A percentile compares a stretch with the other conserved stretches of the same genome.
Evolutionary conservation across 495 filamentous ascomycete genomes (phyloP).

Genomic region (Neurospora tetrasperma): DNA sequence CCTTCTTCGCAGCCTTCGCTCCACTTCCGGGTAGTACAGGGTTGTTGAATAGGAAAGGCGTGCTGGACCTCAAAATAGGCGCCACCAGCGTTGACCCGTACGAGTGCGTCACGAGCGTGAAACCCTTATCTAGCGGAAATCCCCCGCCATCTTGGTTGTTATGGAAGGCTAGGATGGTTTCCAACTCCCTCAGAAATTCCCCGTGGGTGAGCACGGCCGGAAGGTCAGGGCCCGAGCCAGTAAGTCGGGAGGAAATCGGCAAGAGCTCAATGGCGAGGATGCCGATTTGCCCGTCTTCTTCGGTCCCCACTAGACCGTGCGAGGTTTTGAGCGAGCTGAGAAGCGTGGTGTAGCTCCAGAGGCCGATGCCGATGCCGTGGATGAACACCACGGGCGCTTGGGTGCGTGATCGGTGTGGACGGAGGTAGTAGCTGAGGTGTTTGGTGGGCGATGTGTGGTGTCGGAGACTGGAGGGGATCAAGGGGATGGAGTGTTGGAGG

Average conservation of each 20-base stretch:
- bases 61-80: constrained; percentile 43
- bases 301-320: constrained; percentile 5
- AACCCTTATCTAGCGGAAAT: constrained; percentile 25
- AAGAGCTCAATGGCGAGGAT: constrained; percentile 57
- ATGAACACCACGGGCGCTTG: constrained; percentile 52
- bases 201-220: constrained; percentile 29
- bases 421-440: constrained; percentile 52
- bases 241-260: constrained; percentile 52
- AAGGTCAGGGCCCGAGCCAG: constrained; percentile 8
- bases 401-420: constrained; percentile 45
- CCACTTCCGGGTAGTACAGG: not conserved
- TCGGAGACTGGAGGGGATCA: constrained; percentile 1
- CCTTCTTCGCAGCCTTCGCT: not conserved
- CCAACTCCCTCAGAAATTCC: constrained; percentile 42
- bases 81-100: constrained; percentile 54
- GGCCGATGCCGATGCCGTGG: constrained; percentile 62
- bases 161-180: constrained; percentile 42
- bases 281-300: constrained; percentile 40
- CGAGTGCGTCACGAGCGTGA: constrained; percentile 49
- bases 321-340: constrained; percentile 36
- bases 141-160: constrained; percentile 1
- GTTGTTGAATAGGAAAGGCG: not conserved
- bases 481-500: constrained; percentile 31
- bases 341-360: constrained; percentile 51
- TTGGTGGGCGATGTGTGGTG: constrained; percentile 33